Evolutionary conservation across 176 grass and related monocot genomes (phyloP).

Genomic region (Thalia dealbata): DNA sequence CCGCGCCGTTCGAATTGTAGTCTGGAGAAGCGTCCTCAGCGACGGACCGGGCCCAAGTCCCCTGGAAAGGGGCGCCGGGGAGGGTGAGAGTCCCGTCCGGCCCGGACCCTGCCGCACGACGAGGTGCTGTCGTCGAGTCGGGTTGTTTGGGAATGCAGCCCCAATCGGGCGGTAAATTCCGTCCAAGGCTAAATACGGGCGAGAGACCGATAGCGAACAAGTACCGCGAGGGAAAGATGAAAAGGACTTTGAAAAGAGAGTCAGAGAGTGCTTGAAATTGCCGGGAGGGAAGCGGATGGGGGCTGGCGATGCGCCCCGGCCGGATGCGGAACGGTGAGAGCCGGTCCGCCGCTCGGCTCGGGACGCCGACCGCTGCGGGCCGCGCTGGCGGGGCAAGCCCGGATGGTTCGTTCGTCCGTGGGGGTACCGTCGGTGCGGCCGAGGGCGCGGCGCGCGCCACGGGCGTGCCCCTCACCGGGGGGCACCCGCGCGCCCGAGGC

Average conservation of each 20-base stretch:
- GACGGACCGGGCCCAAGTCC: background rate
- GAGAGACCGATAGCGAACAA: conserved; percentile 71
- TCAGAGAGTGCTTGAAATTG: conserved; percentile 71
- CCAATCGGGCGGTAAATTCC: background rate
- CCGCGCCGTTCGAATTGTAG: background rate
- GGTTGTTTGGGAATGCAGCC: too few relatives aligned
- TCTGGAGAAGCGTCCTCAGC: conserved; percentile 5
- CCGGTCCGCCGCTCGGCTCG: too few relatives aligned
- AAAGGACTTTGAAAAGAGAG: conserved; percentile 74
- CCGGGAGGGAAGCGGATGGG: conserved; percentile 64
- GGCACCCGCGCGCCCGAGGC: too few relatives aligned
- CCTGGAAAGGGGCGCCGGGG: background rate
- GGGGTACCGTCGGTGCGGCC: too few relatives aligned
- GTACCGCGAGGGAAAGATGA: conserved; percentile 68
- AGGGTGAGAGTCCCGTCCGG: too few relatives aligned
- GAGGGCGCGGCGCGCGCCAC: too few relatives aligned
- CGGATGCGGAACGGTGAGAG: conserved; percentile 15
- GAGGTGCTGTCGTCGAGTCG: too few relatives aligned
- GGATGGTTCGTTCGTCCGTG: too few relatives aligned
- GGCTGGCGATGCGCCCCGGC: conserved; percentile 35
- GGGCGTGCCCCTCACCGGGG: too few relatives aligned
- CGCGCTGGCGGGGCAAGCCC: too few relatives aligned
- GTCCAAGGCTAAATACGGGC: conserved; percentile 56
- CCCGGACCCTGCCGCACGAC: too few relatives aligned
- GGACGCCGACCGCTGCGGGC: background rate